phyloP scores from a whole-genome alignment of 495 filamentous ascomycete species.

The Entonaema liquescens region DNA sequence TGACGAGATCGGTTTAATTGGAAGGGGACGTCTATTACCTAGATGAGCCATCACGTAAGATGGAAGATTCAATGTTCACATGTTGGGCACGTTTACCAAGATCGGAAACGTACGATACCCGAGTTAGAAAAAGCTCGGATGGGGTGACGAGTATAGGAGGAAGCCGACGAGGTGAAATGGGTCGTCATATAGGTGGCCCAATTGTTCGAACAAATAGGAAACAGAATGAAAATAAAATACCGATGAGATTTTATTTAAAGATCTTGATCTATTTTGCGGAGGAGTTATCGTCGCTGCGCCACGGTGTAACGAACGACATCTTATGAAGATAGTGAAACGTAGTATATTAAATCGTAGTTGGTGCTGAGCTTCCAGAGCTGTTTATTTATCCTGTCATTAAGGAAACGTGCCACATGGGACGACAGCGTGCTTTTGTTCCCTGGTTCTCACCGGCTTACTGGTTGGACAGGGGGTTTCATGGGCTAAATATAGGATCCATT shows the following conservation, averaged over 20 bases:
- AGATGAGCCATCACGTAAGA: background rate
- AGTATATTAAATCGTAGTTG: background rate
- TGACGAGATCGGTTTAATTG: background rate
- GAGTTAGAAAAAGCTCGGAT: background rate
- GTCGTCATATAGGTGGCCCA: background rate
- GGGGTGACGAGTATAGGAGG: background rate
- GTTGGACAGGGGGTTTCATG: constrained; percentile 13
- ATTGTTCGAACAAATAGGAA: background rate
- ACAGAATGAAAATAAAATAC: background rate
- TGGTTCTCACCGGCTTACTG: constrained; percentile 26
- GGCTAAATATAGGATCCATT: constrained; percentile 23
- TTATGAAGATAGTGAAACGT: constrained; percentile 4
- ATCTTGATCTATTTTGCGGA: background rate
- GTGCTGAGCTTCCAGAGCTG: constrained; percentile 1
- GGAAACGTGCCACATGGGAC: constrained; percentile 19
- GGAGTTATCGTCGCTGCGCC: constrained; percentile 13
- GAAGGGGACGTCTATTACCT: background rate
- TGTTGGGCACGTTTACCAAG: background rate
- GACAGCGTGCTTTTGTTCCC: background rate
- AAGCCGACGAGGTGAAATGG: background rate
- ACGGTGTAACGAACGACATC: constrained; percentile 1
- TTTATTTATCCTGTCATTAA: background rate
- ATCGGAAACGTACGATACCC: background rate
- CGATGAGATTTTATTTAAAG: background rate
- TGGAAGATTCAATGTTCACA: background rate